Evolutionary conservation across 768 basidiomycete genomes (phyloP), one percentile per base, ranked within the genome.

Genomic region (Chalciporus sphaerocephalus): DNA sequence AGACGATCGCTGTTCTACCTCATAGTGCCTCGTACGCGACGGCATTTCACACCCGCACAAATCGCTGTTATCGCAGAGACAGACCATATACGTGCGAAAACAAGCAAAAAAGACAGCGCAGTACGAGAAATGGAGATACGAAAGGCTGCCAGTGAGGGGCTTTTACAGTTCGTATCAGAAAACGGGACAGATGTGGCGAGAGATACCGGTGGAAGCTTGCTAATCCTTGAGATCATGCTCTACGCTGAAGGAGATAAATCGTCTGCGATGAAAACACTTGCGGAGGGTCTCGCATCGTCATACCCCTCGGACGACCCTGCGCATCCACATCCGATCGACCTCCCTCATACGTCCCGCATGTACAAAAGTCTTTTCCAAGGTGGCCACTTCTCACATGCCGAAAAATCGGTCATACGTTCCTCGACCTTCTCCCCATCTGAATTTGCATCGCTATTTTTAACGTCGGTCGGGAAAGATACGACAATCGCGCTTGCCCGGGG

Each of bases 351-450:
- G 1, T 85, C 88, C 3, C 77, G 93, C 32, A 59, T 93, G 39
- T 94, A 91, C 75, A 96, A 96, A 62, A 82, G 81, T 6, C 79
- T 96, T 6, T 74, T 96, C 1, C 91, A 94, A 60, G 93, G 93
- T 5, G 93, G 93, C 0, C 92, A 94, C 60, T 96, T 83, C 66
- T 82, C 80, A 49, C 83, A 81, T 24, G 61, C 75, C 0, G 75
- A 80, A 2, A 73, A 74, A 17, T 50, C 74, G 2, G 70, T 94
- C 28, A 74, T 77, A 24, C 73, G 64, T 6, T 71, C 76, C 2
- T 55, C 74, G 2, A 53, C 63, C 1, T 92, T 84, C 74, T 79
- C 83, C 16, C 69, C 83, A 0, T 59, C 65, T 1, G 66, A 64
- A 1, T 91, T 91, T 51, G 87, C 86, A 0, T 64, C 66, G 3